Conservation (phyloP, 129 eudicot genomes). For the Flaveria linearis region DNA sequence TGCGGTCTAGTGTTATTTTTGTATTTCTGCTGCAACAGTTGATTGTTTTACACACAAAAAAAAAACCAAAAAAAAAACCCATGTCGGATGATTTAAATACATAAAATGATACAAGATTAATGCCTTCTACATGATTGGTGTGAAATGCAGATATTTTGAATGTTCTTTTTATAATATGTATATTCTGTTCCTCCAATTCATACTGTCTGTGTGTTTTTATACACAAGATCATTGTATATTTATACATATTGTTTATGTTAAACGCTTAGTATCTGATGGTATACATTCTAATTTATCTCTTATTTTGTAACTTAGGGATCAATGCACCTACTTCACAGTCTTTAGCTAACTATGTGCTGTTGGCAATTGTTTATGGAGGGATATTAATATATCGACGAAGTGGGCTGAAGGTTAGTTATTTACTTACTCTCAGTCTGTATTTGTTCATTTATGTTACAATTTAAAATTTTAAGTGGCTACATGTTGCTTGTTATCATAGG, state of each 20-base stretch:
- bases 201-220: not conserved
- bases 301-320: constrained; percentile 53
- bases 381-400: constrained; percentile 56
- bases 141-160: not conserved
- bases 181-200: constrained; percentile 12
- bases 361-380: constrained; percentile 76
- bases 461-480: not conserved
- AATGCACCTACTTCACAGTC: constrained; percentile 98
- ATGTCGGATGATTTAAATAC: not conserved
- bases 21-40: not conserved
- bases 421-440: not conserved
- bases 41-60: not conserved
- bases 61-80: not conserved
- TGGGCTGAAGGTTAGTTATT: constrained; percentile 63
- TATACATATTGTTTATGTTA: not conserved
- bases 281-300: constrained; percentile 8
- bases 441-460: constrained; percentile 6
- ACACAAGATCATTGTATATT: not conserved
- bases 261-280: not conserved
- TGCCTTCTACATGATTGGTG: not conserved
- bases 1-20: constrained; percentile 5
- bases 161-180: not conserved
- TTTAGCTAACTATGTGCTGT: constrained; percentile 69
- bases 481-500: constrained; percentile 7
- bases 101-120: not conserved